Percentiles rank a stretch among this genome's conserved stretches.
Conservation (phyloP, 2,329 filamentous ascomycete genomes). For the Paraphaeosphaeria sporulosa region DNA sequence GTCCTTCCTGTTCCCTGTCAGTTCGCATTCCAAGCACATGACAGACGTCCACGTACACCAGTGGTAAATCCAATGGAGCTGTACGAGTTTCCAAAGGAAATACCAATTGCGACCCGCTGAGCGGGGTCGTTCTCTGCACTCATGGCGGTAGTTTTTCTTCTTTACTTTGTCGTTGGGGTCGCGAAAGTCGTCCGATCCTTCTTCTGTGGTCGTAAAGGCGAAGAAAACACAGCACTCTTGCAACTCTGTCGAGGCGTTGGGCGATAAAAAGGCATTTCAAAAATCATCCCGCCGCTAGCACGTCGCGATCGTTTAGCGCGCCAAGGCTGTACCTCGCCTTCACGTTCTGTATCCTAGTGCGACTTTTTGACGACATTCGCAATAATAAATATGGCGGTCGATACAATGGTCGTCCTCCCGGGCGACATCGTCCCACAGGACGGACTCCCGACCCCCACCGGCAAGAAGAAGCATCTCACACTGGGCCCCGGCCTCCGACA, state of each 20-base stretch:
- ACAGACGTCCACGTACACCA: slow-evolving; percentile 52
- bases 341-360: neutral
- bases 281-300: slow-evolving; percentile 15
- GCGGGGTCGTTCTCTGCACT: slow-evolving; percentile 59
- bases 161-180: neutral
- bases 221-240: neutral
- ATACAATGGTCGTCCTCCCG: slow-evolving; percentile 74
- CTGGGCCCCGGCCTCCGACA: slow-evolving; percentile 86
- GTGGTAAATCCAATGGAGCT: slow-evolving; percentile 93
- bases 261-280: too few relatives aligned
- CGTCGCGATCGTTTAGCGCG: slow-evolving; percentile 19
- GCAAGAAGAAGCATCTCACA: slow-evolving; percentile 72
- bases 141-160: slow-evolving; percentile 47
- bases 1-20: slow-evolving; percentile 71
- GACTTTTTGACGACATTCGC: neutral
- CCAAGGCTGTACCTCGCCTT: slow-evolving; percentile 11
- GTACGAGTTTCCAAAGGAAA: slow-evolving; percentile 98
- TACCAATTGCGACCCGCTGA: slow-evolving; percentile 80
- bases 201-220: slow-evolving; percentile 3
- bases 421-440: slow-evolving; percentile 76
- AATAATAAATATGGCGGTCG: slow-evolving; percentile 59
- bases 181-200: neutral
- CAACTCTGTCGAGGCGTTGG: neutral
- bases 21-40: slow-evolving; percentile 7
- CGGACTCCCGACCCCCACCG: slow-evolving; percentile 70